Conservation (phyloP, 345 rosid genomes). For the Hibiscus syriacus region DNA sequence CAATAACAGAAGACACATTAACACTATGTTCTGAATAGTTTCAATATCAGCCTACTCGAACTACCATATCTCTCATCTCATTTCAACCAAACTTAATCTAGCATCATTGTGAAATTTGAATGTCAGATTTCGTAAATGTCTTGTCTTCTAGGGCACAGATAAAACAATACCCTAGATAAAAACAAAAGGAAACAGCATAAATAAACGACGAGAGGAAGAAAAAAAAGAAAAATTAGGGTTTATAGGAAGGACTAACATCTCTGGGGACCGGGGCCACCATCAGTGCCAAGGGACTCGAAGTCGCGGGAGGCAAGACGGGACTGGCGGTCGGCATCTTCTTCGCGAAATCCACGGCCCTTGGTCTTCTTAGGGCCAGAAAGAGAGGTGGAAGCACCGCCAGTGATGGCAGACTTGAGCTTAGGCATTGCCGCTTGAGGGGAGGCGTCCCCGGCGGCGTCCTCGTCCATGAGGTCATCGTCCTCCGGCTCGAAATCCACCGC, state of each 20-base stretch:
- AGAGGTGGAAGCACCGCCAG: slow-evolving; percentile 55
- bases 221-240: neutral
- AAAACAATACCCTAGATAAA: neutral
- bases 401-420: slow-evolving; percentile 77
- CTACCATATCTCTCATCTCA: neutral
- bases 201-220: neutral
- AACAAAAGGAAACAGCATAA: neutral
- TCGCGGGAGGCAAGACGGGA: slow-evolving; percentile 63
- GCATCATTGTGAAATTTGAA: neutral
- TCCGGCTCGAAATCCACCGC: slow-evolving; percentile 92
- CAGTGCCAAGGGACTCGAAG: slow-evolving; percentile 77
- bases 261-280: slow-evolving; percentile 82
- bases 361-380: slow-evolving; percentile 48
- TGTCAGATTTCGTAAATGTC: neutral
- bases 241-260: slow-evolving; percentile 46
- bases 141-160: neutral
- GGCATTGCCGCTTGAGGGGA: slow-evolving; percentile 63
- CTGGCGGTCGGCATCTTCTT: slow-evolving; percentile 69
- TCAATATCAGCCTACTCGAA: neutral
- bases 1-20: too few relatives aligned
- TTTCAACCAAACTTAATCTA: neutral
- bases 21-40: neutral
- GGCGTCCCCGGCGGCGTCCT: slow-evolving; percentile 56
- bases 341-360: slow-evolving; percentile 89
- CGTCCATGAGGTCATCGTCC: slow-evolving; percentile 97